These are phyloP conservation scores for Tetradesmus obliquus DNA, from an alignment of 139 green algal species.

Conservation along the genomic window DNA sequence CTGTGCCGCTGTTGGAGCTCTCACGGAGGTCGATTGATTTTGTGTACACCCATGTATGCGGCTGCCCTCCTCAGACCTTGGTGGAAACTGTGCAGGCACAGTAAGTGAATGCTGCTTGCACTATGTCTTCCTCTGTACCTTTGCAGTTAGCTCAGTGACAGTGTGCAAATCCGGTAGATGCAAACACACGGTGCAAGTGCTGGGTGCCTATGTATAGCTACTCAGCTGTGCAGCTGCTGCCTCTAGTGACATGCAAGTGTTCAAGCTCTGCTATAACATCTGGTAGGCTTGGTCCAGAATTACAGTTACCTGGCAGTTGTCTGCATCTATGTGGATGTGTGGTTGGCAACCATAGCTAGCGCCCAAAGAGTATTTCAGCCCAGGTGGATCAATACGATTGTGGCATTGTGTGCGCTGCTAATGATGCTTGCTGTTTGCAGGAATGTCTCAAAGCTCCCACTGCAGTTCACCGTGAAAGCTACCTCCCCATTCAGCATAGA, in stretches of 20 bases:
- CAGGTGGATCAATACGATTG: too few relatives aligned
- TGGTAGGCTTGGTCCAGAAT: background rate
- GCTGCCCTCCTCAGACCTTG: conserved; percentile 35
- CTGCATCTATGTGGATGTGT: too few relatives aligned
- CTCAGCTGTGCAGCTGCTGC: too few relatives aligned
- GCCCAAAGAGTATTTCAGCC: too few relatives aligned
- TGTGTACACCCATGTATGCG: conserved; percentile 66
- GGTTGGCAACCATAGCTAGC: too few relatives aligned
- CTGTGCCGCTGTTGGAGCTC: conserved; percentile 76
- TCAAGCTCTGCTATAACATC: too few relatives aligned
- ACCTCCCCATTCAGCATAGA: conserved; percentile 75
- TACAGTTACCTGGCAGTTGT: too few relatives aligned
- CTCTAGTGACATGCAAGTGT: too few relatives aligned
- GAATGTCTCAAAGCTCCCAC: conserved; percentile 76
- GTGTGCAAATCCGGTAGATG: background rate
- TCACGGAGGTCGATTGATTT: conserved; percentile 68
- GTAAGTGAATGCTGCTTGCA: conserved; percentile 8
- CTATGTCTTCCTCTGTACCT: background rate
- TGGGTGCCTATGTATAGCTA: too few relatives aligned
- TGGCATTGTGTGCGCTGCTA: background rate
- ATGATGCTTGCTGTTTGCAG: conserved; percentile 6
- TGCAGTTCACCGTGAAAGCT: conserved; percentile 65
- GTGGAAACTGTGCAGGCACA: conserved; percentile 48
- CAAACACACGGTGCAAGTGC: too few relatives aligned
- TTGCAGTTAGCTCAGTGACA: background rate